Conservation (phyloP, 345 rosid genomes). For the Zanthoxylum bungeanum region DNA sequence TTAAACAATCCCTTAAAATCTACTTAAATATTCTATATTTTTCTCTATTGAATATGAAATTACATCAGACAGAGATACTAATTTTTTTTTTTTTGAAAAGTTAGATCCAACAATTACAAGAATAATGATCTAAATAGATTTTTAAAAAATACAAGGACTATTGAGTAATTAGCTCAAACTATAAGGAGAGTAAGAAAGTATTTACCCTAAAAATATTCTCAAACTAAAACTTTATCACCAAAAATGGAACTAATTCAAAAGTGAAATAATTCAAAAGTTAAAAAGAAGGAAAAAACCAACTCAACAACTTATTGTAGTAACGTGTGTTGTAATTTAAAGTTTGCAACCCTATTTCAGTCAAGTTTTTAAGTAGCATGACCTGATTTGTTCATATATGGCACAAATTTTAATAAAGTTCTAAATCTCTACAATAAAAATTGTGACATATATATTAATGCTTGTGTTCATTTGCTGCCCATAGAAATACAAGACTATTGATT, state of each 20-base stretch:
- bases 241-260: not conserved
- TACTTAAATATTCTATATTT: too few species aligned
- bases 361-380: not conserved
- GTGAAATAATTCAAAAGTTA: too few species aligned
- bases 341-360: not conserved
- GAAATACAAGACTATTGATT: not conserved
- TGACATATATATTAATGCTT: not conserved
- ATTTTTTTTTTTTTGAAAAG: too few species aligned
- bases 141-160: too few species aligned
- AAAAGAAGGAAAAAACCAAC: not conserved
- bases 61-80: too few species aligned
- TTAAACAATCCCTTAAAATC: too few species aligned
- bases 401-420: not conserved
- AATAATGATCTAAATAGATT: too few species aligned
- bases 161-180: too few species aligned
- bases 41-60: too few species aligned
- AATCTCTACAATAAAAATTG: not conserved
- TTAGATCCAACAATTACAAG: too few species aligned
- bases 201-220: not conserved
- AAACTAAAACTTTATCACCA: not conserved
- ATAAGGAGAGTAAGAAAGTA: too few species aligned
- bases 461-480: not conserved
- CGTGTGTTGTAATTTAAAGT: not conserved
- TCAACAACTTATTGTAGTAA: not conserved
- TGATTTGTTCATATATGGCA: not conserved